Evolutionary conservation across 352 stramenopile genomes (phyloP), one percentile per base, ranked within the genome.

Genomic region (Globisporangium heterothallicum): DNA sequence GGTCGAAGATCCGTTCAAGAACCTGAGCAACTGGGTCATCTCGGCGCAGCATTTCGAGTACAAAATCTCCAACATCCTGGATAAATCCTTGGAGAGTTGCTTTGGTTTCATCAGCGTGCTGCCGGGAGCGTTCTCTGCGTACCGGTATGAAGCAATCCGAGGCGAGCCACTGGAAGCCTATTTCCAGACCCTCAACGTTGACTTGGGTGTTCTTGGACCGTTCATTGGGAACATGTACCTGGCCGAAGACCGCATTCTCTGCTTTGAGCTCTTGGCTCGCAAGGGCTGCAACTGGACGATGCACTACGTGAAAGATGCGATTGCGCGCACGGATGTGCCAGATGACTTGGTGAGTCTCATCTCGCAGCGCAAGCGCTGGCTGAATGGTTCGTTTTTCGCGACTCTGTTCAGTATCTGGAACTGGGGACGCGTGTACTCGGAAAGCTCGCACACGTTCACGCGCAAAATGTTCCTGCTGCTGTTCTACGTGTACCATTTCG

Each of bases 191-290:
- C 68, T 93, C 19, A 89, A 91, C 41, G 63, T 91, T 22, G 78
- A 90, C 16, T 49, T 92, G 29, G 77, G 86, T 18, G 68, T 92
- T 10, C 67, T 95, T 0, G 82, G 81, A 0, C 85, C 85, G 13
- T 95, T 95, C 47, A 71, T 75, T 42, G 81, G 79, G 43, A 95
- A 95, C 58, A 94, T 94, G 81, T 93, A 93, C 60, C 74, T 95
- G 8, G 85, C 85, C 0, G 85, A 95, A 55, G 85, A 95, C 53
- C 70, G 85, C 30, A 86, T 95, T 35, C 52, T 95, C 45, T 91
- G 76, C 40, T 93, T 94, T 54, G 80, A 95, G 63, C 61, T 95
- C 27, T 66, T 95, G 12, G 85, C 83, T 8, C 63, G 79, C 16
- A 91, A 91, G 48, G 70, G 81, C 41, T 92, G 81, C 63, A 86